Evolutionary conservation across 805 yeast species (phyloP).

Genomic region (Pichia kluyveri): DNA sequence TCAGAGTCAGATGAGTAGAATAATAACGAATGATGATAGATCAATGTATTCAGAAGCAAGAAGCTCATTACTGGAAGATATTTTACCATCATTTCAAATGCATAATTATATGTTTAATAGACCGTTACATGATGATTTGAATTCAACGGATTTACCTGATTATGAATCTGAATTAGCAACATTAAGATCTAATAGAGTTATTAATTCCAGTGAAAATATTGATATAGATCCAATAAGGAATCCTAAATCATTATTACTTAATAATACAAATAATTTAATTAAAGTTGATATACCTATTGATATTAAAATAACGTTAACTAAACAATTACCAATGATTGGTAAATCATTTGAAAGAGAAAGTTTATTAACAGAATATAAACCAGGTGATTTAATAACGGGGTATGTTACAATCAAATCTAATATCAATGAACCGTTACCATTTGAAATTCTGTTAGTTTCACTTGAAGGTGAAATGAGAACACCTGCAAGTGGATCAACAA

Average conservation of each 20-base stretch:
- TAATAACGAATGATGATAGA: background rate
- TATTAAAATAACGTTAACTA: slow-evolving; percentile 28
- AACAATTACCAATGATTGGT: slow-evolving; percentile 27
- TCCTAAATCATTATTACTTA: slow-evolving; percentile 17
- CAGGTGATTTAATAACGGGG: slow-evolving; percentile 65
- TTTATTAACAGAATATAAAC: slow-evolving; percentile 43
- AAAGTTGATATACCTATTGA: slow-evolving; percentile 16
- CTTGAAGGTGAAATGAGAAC: slow-evolving; percentile 41
- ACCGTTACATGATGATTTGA: slow-evolving; percentile 4
- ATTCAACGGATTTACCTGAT: slow-evolving; percentile 12
- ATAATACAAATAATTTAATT: slow-evolving; percentile 17
- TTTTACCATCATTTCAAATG: slow-evolving; percentile 64
- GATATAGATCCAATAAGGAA: slow-evolving; percentile 13
- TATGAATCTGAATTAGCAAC: slow-evolving; percentile 9
- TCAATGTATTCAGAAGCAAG: background rate
- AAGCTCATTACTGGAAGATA: slow-evolving; percentile 27
- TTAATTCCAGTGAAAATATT: background rate
- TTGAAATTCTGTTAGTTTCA: slow-evolving; percentile 52
- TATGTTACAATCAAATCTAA: slow-evolving; percentile 36
- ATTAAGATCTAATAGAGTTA: background rate
- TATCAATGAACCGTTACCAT: slow-evolving; percentile 33
- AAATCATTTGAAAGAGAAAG: slow-evolving; percentile 17
- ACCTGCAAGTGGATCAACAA: background rate
- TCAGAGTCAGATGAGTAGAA: background rate
- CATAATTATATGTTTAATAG: slow-evolving; percentile 33